A percentile compares a stretch with the other conserved stretches of the same genome.
These are phyloP conservation scores for Yamadazyma trypodendri DNA, from an alignment of 1,139 yeast species.

Conservation along the genomic window DNA sequence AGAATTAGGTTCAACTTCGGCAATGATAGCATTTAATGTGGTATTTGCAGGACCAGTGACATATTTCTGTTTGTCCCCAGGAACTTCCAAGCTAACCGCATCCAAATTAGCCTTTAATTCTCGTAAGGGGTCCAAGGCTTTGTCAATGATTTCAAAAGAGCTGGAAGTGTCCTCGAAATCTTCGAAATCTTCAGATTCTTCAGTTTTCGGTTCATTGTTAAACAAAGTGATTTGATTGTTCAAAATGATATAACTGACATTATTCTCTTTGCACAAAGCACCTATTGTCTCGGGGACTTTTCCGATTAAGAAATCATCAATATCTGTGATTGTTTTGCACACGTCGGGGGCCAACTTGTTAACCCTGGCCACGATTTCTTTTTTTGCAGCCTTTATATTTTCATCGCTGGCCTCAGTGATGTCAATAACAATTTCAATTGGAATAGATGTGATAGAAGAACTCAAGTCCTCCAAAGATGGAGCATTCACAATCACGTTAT, in stretches of 20 bases:
- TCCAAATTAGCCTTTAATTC: slow-evolving; percentile 55
- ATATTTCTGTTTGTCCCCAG: slow-evolving; percentile 55
- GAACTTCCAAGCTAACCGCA: slow-evolving; percentile 51
- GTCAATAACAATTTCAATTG: slow-evolving; percentile 43
- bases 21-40: slow-evolving; percentile 52
- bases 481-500: slow-evolving; percentile 53
- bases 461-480: slow-evolving; percentile 44
- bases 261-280: slow-evolving; percentile 46
- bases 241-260: slow-evolving; percentile 58
- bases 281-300: slow-evolving; percentile 48
- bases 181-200: slow-evolving; percentile 40
- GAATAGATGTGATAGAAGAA: slow-evolving; percentile 25
- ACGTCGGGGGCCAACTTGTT: slow-evolving; percentile 71
- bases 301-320: slow-evolving; percentile 65
- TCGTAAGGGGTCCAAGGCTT: slow-evolving; percentile 56
- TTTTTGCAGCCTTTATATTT: slow-evolving; percentile 48
- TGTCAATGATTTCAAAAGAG: slow-evolving; percentile 48
- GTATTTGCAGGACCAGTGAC: slow-evolving; percentile 59
- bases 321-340: slow-evolving; percentile 57
- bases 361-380: slow-evolving; percentile 68
- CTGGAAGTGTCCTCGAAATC: slow-evolving; percentile 27
- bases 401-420: slow-evolving; percentile 33
- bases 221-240: slow-evolving; percentile 46
- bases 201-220: slow-evolving; percentile 16
- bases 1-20: slow-evolving; percentile 36